Percentiles rank a stretch among this genome's conserved stretches.
These are phyloP conservation scores for Tetragonia tetragonoides DNA, from an alignment of 148 eudicot species.

Conservation along the genomic window DNA sequence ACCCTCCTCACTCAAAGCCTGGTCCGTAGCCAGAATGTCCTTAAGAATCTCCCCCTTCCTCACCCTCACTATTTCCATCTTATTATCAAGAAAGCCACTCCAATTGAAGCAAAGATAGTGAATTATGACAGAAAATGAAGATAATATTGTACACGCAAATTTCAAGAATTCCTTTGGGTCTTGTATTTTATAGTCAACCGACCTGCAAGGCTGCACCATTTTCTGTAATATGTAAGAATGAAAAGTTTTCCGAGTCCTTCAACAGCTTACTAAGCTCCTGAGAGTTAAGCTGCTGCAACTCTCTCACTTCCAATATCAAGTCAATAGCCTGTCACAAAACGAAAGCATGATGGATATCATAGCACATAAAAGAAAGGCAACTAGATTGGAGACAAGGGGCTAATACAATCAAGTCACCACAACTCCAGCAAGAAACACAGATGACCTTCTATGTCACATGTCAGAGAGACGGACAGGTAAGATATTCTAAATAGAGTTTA, in stretches of 20 bases:
- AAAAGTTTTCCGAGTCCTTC: slow-evolving; percentile 55
- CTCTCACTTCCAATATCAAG: slow-evolving; percentile 66
- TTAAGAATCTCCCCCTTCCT: too few species aligned
- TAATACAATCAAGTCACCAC: neutral
- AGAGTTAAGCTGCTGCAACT: slow-evolving; percentile 52
- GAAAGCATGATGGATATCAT: neutral
- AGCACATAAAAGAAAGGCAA: neutral
- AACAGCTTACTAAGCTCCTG: slow-evolving; percentile 64
- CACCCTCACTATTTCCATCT: slow-evolving; percentile 4
- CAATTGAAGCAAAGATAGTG: neutral
- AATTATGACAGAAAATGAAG: neutral
- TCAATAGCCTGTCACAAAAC: slow-evolving; percentile 51
- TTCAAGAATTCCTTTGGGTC: neutral
- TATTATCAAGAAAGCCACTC: slow-evolving; percentile 4
- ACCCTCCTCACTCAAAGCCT: too few species aligned
- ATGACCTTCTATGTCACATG: neutral
- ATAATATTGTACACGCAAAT: neutral
- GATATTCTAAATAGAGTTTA: too few species aligned
- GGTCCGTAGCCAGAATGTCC: too few species aligned
- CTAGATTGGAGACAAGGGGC: neutral
- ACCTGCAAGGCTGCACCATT: slow-evolving; percentile 71
- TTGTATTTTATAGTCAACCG: neutral
- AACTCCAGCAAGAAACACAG: neutral
- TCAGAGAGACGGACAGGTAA: neutral
- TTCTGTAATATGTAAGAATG: slow-evolving; percentile 32